Conservation (phyloP, 2,329 filamentous ascomycete species). For the Verruconis gallopava region DNA sequence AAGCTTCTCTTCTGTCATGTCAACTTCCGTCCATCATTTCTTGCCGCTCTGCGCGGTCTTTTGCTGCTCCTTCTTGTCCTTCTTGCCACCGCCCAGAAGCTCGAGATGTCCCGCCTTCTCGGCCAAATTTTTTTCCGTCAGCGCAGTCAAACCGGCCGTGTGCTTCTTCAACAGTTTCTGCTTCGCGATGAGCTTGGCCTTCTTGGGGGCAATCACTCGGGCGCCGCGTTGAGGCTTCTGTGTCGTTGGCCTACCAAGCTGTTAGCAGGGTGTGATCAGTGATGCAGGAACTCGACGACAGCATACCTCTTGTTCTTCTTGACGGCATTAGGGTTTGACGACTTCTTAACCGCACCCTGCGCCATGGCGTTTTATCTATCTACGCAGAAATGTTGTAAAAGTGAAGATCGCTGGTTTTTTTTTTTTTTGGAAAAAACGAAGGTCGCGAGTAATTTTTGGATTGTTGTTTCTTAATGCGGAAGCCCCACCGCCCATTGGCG, state of each 20-base stretch:
- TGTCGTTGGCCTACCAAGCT: slow-evolving; percentile 2
- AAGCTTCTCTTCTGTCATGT: slow-evolving; percentile 6
- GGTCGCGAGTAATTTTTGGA: too few relatives aligned
- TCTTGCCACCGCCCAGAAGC: slow-evolving; percentile 53
- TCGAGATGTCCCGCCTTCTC: slow-evolving; percentile 58
- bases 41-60: slow-evolving; percentile 7
- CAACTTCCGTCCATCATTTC: slow-evolving; percentile 1
- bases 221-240: slow-evolving; percentile 40
- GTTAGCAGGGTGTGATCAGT: background rate
- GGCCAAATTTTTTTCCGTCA: slow-evolving; percentile 56
- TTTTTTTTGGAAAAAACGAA: too few relatives aligned
- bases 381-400: too few relatives aligned
- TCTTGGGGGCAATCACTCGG: slow-evolving; percentile 54
- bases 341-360: slow-evolving; percentile 36
- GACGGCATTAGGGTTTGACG: slow-evolving; percentile 18
- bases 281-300: background rate
- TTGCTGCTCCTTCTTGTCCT: slow-evolving; percentile 31
- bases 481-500: too few relatives aligned
- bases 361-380: too few relatives aligned
- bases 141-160: slow-evolving; percentile 45
- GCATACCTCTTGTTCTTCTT: slow-evolving; percentile 26
- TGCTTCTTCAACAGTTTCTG: slow-evolving; percentile 52
- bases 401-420: too few relatives aligned
- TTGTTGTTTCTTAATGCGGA: too few relatives aligned
- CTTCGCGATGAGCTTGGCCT: slow-evolving; percentile 44